These are phyloP conservation scores for Botryosphaeria dothidea DNA, from an alignment of 2,329 filamentous ascomycete species.

Conservation along the genomic window DNA sequence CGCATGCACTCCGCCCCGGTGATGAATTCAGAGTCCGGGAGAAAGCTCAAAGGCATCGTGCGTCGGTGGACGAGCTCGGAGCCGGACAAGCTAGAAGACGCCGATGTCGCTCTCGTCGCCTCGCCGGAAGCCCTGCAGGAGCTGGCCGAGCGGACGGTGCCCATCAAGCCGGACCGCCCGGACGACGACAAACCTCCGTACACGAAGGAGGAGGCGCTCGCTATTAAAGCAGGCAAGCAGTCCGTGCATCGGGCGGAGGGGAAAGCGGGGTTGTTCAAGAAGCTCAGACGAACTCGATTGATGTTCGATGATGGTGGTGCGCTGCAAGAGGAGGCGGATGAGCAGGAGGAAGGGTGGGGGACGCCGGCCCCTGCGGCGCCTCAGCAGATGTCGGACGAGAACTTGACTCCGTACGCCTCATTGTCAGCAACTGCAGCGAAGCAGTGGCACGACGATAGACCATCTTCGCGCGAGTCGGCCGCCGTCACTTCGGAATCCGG, in stretches of 20 bases:
- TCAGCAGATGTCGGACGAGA: background rate
- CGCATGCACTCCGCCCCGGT: background rate
- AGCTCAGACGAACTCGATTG: background rate
- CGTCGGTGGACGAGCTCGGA: background rate
- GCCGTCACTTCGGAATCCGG: background rate
- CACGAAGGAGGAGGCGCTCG: background rate
- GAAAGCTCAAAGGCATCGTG: background rate
- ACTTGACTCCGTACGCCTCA: too few relatives aligned
- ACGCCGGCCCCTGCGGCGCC: too few relatives aligned
- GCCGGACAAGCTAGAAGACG: background rate
- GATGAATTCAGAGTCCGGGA: background rate
- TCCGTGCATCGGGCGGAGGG: background rate
- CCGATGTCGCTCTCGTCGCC: background rate
- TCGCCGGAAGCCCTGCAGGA: background rate
- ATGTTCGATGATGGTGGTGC: background rate
- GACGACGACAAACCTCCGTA: background rate
- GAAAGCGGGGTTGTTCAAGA: background rate
- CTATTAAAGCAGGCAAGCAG: background rate
- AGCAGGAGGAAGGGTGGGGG: background rate
- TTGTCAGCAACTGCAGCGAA: too few relatives aligned
- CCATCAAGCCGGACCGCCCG: slow-evolving; percentile 8
- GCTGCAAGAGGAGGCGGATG: background rate
- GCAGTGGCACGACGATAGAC: background rate
- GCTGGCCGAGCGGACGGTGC: background rate
- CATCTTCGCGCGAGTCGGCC: background rate